These are phyloP conservation scores for Hypoxylon lienhwacheense DNA, from an alignment of 495 filamentous ascomycete genomes.

Conservation along the genomic window DNA sequence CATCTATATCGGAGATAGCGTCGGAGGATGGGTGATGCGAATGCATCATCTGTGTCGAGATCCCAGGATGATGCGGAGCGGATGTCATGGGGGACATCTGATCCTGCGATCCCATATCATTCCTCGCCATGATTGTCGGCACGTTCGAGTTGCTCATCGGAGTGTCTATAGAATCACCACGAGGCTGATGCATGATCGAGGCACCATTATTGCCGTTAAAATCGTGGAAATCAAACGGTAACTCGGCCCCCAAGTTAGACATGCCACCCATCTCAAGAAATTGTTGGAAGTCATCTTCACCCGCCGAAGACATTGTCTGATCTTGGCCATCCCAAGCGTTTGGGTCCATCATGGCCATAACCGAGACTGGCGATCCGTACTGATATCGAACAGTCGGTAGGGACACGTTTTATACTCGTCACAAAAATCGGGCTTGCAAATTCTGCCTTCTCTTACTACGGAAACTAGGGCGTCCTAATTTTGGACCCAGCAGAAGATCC, in stretches of 20 bases:
- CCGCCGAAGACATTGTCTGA: constrained; percentile 46
- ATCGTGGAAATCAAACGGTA: constrained; percentile 54
- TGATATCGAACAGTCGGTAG: not conserved
- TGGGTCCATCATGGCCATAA: constrained; percentile 51
- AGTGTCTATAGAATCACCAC: constrained; percentile 51
- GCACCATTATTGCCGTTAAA: constrained; percentile 43
- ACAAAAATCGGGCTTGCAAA: constrained; percentile 4
- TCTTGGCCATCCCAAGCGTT: constrained; percentile 53
- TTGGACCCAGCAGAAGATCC: not conserved
- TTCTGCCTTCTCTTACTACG: constrained; percentile 2
- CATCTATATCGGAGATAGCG: constrained; percentile 56
- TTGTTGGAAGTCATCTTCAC: constrained; percentile 59
- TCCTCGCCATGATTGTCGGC: constrained; percentile 45
- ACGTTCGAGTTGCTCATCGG: constrained; percentile 52
- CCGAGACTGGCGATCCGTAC: not conserved
- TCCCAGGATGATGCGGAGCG: constrained; percentile 43
- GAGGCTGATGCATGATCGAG: constrained; percentile 41
- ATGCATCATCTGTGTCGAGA: constrained; percentile 49
- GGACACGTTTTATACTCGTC: constrained; percentile 1
- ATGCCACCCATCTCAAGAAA: constrained; percentile 57
- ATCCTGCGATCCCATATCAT: constrained; percentile 44
- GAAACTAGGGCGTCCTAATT: not conserved
- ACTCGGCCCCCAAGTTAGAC: constrained; percentile 46
- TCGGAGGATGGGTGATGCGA: constrained; percentile 44
- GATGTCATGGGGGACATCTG: constrained; percentile 53